These are phyloP conservation scores for Diddensiella santjacobensis DNA, from an alignment of 805 yeast genomes.

Conservation along the genomic window DNA sequence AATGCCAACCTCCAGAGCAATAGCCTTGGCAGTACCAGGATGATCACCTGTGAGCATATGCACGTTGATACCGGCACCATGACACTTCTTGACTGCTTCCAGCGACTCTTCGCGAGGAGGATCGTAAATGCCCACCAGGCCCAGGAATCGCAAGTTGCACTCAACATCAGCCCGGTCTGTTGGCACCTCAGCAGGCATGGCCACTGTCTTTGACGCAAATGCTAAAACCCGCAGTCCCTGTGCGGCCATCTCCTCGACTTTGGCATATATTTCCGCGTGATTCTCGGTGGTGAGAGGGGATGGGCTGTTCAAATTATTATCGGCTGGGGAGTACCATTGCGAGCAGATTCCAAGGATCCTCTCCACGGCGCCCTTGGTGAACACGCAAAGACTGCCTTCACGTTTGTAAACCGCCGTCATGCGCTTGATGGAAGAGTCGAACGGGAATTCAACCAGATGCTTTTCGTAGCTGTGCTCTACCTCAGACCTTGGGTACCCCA, in stretches of 20 bases:
- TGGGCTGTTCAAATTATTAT: slow-evolving; percentile 22
- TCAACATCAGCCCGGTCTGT: slow-evolving; percentile 46
- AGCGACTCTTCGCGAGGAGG: slow-evolving; percentile 73
- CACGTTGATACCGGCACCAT: slow-evolving; percentile 70
- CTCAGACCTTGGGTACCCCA: slow-evolving; percentile 35
- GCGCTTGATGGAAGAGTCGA: slow-evolving; percentile 68
- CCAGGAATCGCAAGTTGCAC: slow-evolving; percentile 51
- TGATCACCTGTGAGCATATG: slow-evolving; percentile 84
- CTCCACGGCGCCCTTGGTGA: slow-evolving; percentile 76
- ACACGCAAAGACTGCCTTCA: slow-evolving; percentile 36
- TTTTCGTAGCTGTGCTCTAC: slow-evolving; percentile 24
- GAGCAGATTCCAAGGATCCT: slow-evolving; percentile 56
- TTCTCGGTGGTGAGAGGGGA: slow-evolving; percentile 40
- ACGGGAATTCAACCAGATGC: slow-evolving; percentile 58
- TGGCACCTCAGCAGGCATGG: slow-evolving; percentile 24
- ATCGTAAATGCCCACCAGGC: slow-evolving; percentile 74
- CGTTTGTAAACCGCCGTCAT: slow-evolving; percentile 60
- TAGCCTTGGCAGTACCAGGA: slow-evolving; percentile 72
- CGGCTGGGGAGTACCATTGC: slow-evolving; percentile 44
- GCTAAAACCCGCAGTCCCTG: slow-evolving; percentile 73
- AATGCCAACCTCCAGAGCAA: slow-evolving; percentile 79
- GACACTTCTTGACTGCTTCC: slow-evolving; percentile 61
- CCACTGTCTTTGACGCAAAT: slow-evolving; percentile 47
- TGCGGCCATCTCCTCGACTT: slow-evolving; percentile 56
- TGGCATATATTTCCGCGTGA: slow-evolving; percentile 43